Base-by-base conservation (phyloP, 495 filamentous ascomycete species). In the Staphylotrichum longicolle region DNA sequence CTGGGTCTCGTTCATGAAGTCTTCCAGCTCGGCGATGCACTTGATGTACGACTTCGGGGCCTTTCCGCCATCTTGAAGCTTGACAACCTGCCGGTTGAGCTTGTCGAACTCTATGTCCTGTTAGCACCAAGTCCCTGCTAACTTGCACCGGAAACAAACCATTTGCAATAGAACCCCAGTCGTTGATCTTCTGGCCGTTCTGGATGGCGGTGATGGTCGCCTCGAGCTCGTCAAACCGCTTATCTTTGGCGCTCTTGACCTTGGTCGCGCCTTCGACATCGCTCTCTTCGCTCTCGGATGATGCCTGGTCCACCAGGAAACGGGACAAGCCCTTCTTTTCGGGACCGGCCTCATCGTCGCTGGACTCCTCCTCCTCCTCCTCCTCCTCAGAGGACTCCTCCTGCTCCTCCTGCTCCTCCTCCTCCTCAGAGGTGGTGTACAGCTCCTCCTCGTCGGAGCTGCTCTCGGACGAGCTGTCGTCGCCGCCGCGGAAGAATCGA, bases 161-260 rank as follows among this genome's bases (percentile, higher is more conserved):
- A 73, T 86, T 83, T 62, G 91, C 89, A 68, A 99, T 94, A 48
- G 91, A 85, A 65, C 87, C 87, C 94, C 94, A 99, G 75, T 99
- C 95, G 71, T 88, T 90, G 68, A 98, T 99, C 83, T 95, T 97
- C 73, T 93, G 80, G 12, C 90, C 91, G 80, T 99, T 99, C 66
- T 96, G 93, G 63, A 98, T 98, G 61, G 87, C 77, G 70, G 87
- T 86, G 59, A 97, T 88, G 47, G 86, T 96, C 48, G 85, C 84
- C 75, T 98, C 95, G 61, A 99, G 82, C 71, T 96, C 95, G 70
- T 96, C 95, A 60, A 91, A 77, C 45, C 94, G 84, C 82, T 99
- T 99, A 76, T 98, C 93, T 78, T 97, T 98, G 55, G 91, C 93
- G 74, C 92, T 96, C 84, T 96, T 98, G 61, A 95, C 78, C 55